Evolutionary conservation across 2,329 filamentous ascomycete genomes (phyloP), one percentile per base, ranked within the genome.

Genomic region (Clarireedia monteithiana): DNA sequence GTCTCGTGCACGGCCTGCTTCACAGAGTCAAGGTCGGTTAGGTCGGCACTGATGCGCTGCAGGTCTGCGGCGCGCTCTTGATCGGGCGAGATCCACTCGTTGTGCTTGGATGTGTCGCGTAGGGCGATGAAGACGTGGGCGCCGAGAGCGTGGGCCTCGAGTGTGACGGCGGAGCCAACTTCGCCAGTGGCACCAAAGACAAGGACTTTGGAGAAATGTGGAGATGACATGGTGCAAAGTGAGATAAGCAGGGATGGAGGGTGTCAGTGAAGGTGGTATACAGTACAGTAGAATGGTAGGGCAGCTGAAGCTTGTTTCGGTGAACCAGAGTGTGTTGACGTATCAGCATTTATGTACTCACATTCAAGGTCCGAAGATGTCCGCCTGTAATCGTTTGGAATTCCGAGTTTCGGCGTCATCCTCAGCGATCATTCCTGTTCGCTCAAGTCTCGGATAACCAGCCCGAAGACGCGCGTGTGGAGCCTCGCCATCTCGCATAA

Each of bases 111-210:
- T 4, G 70, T 61, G 65, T 78, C 69, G 12, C 77, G 72, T 73
- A 80, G 74, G 1, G 74, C 77, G 2, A 81, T 71, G 48, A 67
- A 67, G 5, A 80, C 74, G 30, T 72, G 73, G 36, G 72, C 72
- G 15, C 75, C 75, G 34, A 66, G 68, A 34, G 68, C 55, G 9
- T 68, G 66, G 27, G 76, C 75, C 27, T 67, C 66, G 14, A 60
- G 66, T 5, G 77, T 76, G 3, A 70, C 67, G 7, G 64, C 62
- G 24, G 71, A 72, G 48, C 71, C 78, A 30, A 78, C 72, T 7
- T 63, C 62, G 47, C 77, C 77, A 10, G 77, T 77, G 15, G 77
- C 71, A 23, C 77, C 77, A 58, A 80, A 80, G 53, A 80, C 66
- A 53, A 80, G 73, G 7, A 48, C 39, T 50, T 55, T 58, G 34